These are phyloP conservation scores for Periglandula ipomoeae DNA, from an alignment of 2,329 filamentous ascomycete species.

Conservation along the genomic window DNA sequence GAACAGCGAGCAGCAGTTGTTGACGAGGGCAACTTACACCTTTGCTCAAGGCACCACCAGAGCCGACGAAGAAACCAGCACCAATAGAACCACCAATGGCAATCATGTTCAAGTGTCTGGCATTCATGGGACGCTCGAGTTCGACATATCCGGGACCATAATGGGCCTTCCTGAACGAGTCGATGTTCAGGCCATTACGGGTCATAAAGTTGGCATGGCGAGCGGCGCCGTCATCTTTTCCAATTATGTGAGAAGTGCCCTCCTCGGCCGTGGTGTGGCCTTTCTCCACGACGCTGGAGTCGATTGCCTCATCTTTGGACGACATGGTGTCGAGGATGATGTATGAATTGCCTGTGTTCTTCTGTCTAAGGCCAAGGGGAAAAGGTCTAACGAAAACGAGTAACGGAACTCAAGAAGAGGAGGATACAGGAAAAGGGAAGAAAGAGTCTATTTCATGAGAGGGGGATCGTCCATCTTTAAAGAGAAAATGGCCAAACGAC, in stretches of 20 bases:
- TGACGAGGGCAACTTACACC: slow-evolving; percentile 26
- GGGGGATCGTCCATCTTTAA: not conserved
- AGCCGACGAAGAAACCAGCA: slow-evolving; percentile 54
- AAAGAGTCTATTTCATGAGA: not conserved
- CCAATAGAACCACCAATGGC: slow-evolving; percentile 43
- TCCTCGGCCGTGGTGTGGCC: slow-evolving; percentile 9
- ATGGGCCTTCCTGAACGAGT: slow-evolving; percentile 28
- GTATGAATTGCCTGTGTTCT: not conserved
- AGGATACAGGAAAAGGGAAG: not conserved
- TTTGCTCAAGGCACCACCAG: slow-evolving; percentile 37
- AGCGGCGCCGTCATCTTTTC: slow-evolving; percentile 9
- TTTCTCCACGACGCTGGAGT: slow-evolving; percentile 13
- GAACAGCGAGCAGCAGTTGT: not conserved
- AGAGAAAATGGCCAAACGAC: not conserved
- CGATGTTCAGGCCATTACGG: slow-evolving; percentile 26
- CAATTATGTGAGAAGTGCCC: slow-evolving; percentile 12
- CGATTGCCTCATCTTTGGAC: slow-evolving; percentile 11
- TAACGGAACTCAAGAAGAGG: not conserved
- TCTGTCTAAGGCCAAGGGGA: not conserved
- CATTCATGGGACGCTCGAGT: slow-evolving; percentile 37
- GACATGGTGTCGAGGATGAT: slow-evolving; percentile 9
- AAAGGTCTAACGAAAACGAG: not conserved
- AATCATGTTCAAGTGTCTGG: slow-evolving; percentile 50
- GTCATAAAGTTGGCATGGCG: slow-evolving; percentile 23
- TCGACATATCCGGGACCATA: slow-evolving; percentile 25